These are phyloP conservation scores for Eimeria sp. DNA, from an alignment of 169 alveolate genomes.

Conservation along the genomic window DNA sequence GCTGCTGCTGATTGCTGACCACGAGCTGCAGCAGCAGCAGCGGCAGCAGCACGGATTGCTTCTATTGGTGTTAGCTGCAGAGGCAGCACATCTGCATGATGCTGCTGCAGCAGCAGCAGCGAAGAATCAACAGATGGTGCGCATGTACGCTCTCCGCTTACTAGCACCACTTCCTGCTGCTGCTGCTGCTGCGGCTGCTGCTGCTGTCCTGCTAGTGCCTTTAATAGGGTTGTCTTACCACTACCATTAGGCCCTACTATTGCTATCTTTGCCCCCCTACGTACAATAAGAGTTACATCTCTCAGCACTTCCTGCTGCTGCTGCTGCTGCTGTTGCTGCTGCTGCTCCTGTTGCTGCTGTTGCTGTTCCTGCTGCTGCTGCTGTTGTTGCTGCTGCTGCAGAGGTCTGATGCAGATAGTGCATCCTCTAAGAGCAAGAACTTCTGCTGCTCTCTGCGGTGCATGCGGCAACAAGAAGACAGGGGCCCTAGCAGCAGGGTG, in stretches of 20 bases:
- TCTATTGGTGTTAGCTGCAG: constrained; percentile 11
- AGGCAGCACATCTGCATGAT: constrained; percentile 64
- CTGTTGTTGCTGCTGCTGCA: constrained; percentile 7
- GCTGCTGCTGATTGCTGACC: neutral
- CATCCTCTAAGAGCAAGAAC: constrained; percentile 36
- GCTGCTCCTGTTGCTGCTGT: constrained; percentile 40
- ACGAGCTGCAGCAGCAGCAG: constrained; percentile 49
- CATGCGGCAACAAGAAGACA: constrained; percentile 50
- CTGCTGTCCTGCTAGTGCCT: constrained; percentile 77
- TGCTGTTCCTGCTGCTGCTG: constrained; percentile 30
- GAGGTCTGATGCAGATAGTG: neutral
- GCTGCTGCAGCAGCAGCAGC: constrained; percentile 54
- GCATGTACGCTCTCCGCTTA: constrained; percentile 19
- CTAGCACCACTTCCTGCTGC: constrained; percentile 2
- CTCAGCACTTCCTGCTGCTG: constrained; percentile 36
- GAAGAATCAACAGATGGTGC: constrained; percentile 6
- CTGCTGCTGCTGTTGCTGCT: constrained; percentile 73
- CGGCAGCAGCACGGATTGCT: constrained; percentile 33
- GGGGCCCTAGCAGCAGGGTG: constrained; percentile 29
- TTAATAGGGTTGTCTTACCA: constrained; percentile 84
- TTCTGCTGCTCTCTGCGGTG: constrained; percentile 37
- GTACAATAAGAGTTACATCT: constrained; percentile 31
- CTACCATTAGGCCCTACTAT: constrained; percentile 84
- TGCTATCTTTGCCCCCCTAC: constrained; percentile 74
- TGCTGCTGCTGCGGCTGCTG: constrained; percentile 71